Conservation (phyloP, 2,329 filamentous ascomycete genomes). For the Neurospora sp. region DNA sequence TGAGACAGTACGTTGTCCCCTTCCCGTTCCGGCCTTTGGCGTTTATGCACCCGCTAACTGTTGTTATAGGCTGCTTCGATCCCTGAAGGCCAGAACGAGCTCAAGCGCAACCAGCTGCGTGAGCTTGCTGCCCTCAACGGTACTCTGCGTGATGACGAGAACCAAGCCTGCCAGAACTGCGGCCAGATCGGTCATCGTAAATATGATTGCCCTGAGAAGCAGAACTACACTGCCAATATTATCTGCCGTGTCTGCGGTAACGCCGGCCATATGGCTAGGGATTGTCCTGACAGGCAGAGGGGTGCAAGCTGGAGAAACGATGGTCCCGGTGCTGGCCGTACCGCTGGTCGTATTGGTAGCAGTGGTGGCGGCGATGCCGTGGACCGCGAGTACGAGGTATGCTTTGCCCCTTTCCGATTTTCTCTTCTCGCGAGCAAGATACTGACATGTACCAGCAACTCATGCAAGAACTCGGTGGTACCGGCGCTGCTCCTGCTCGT, state of each 20-base stretch:
- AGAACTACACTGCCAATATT: slow-evolving; percentile 98
- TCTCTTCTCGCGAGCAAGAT: slow-evolving; percentile 8
- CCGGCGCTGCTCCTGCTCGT: slow-evolving; percentile 58
- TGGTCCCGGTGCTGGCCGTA: slow-evolving; percentile 39
- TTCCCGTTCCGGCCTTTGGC: background rate
- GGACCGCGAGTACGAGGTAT: slow-evolving; percentile 89
- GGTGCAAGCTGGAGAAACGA: slow-evolving; percentile 89
- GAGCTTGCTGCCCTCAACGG: slow-evolving; percentile 97
- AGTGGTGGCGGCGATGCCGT: slow-evolving; percentile 67
- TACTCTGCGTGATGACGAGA: slow-evolving; percentile 97
- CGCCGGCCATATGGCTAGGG: slow-evolving; percentile 94
- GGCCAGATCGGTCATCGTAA: slow-evolving; percentile 98
- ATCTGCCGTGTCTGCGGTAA: slow-evolving; percentile 98
- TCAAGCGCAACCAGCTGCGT: slow-evolving; percentile 96
- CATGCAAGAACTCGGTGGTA: slow-evolving; percentile 91
- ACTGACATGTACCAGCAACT: slow-evolving; percentile 60
- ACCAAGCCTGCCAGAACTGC: slow-evolving; percentile 98
- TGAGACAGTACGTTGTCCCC: slow-evolving; percentile 68
- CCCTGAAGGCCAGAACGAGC: slow-evolving; percentile 95
- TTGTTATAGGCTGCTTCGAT: slow-evolving; percentile 78
- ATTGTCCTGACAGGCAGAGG: slow-evolving; percentile 89
- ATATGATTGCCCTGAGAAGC: slow-evolving; percentile 95
- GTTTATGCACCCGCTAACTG: slow-evolving; percentile 16
- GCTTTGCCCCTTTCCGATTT: slow-evolving; percentile 22
- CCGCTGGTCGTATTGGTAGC: slow-evolving; percentile 58